These are phyloP conservation scores for Cystofilobasidium macerans DNA, from an alignment of 768 basidiomycete species.

Conservation along the genomic window DNA sequence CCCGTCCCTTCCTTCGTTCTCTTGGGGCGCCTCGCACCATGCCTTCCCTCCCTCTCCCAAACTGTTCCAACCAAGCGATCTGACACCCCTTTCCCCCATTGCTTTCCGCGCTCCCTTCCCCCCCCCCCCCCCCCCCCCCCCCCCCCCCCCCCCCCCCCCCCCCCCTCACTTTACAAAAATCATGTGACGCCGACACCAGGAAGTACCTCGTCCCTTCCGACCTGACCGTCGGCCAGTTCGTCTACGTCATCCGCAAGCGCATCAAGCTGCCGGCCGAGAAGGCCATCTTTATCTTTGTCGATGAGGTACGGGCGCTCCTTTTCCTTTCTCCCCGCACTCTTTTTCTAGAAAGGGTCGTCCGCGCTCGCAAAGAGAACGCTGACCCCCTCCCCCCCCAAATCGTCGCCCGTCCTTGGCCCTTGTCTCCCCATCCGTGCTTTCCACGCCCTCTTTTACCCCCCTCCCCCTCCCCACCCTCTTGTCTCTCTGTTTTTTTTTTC, in stretches of 20 bases:
- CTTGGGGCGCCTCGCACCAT: no score
- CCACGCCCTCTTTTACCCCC: background rate
- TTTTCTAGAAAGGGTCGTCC: background rate
- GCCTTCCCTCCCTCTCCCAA: background rate
- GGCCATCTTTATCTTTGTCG: constrained; percentile 99
- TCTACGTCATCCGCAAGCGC: constrained; percentile 98
- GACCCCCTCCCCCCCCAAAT: no score
- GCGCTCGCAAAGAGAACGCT: no score
- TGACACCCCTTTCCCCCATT: no score
- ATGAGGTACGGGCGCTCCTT: constrained; percentile 47
- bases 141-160: no score
- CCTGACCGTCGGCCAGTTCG: constrained; percentile 94
- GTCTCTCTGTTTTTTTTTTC: background rate
- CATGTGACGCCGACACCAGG: no score
- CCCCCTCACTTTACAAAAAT: no score
- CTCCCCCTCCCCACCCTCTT: no score
- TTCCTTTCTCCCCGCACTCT: background rate
- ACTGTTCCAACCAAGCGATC: no score
- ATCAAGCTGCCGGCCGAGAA: constrained; percentile 99
- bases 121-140: no score
- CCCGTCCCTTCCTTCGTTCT: background rate
- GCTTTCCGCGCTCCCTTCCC: no score
- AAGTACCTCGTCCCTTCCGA: constrained; percentile 99
- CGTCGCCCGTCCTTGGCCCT: no score
- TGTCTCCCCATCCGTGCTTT: background rate